Evolutionary conservation across 2,329 filamentous ascomycete species (phyloP), one percentile per base, ranked within the genome.

Genomic region (Cladosporium sp.): DNA sequence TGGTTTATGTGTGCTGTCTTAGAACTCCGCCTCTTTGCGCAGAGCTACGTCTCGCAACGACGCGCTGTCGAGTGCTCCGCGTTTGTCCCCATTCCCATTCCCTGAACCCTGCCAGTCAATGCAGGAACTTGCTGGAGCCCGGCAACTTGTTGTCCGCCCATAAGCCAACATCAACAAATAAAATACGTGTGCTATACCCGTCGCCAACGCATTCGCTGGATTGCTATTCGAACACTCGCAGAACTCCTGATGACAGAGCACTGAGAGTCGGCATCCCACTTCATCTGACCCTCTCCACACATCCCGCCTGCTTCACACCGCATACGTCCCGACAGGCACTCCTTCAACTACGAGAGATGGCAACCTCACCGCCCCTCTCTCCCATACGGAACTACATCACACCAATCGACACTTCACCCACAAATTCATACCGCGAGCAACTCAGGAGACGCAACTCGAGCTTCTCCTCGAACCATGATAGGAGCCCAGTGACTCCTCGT

Each of bases 401-500:
- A 15, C 77, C 74, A 61, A 66, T 77, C 51, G 75, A 77, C 58
- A 75, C 75, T 62, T 74, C 74, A 20, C 70, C 73, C 57, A 70
- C 68, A 51, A 67, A 60, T 38, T 72, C 73, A 14, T 70, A 67
- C 60, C 66, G 59, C 64, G 71, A 66, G 39, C 63, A 67, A 14
- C 64, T 66, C 20, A 63, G 64, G 36, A 63, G 65, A 37, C 63
- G 70, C 61, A 74, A 64, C 64, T 75, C 66, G 69, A 77, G 66
- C 70, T 78, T 77, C 55, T 77, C 76, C 15, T 70, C 67, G 55
- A 68, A 66, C 52, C 75, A 77, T 59, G 68, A 67, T 60, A 74
- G 76, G 61, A 78, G 74, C 51, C 76, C 76, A n/a, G 68, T 73
- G 50, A 77, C 75, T 56, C 73, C 75, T 34, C 72, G 72, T 47